These are phyloP conservation scores for Sclerotinia minor DNA, from an alignment of 2,329 filamentous ascomycete species.

Conservation along the genomic window DNA sequence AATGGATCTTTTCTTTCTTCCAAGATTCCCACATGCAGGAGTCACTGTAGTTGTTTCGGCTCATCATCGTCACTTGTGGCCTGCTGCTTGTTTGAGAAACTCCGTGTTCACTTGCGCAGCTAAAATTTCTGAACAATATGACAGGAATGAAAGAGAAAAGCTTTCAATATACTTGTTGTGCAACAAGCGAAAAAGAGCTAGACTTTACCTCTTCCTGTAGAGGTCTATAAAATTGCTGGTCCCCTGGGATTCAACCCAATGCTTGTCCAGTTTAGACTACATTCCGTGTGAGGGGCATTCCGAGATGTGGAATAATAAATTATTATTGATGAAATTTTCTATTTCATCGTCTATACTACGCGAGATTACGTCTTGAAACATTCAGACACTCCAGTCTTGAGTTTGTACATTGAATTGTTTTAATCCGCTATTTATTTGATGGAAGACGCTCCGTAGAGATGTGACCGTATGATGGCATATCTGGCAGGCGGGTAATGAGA, in stretches of 20 bases:
- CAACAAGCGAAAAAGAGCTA: neutral
- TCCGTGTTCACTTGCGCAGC: neutral
- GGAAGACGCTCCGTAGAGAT: no score
- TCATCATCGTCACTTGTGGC: neutral
- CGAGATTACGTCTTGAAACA: neutral
- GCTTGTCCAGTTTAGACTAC: neutral
- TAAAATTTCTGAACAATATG: neutral
- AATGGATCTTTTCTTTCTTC: neutral
- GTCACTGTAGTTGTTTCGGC: neutral
- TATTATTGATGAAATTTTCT: neutral
- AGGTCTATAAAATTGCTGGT: no score
- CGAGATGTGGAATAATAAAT: neutral
- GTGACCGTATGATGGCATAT: neutral
- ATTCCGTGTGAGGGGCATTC: no score
- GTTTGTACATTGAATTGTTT: neutral
- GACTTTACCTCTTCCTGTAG: neutral
- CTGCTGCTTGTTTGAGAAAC: no score
- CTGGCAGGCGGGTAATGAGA: neutral
- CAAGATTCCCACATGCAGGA: neutral
- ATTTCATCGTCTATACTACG: neutral
- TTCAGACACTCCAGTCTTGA: no score
- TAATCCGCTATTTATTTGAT: neutral
- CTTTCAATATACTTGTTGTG: neutral
- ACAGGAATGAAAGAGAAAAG: neutral
- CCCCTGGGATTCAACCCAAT: neutral